These are phyloP conservation scores for Nidularia sp. DNA, from an alignment of 768 basidiomycete species.

Conservation along the genomic window DNA sequence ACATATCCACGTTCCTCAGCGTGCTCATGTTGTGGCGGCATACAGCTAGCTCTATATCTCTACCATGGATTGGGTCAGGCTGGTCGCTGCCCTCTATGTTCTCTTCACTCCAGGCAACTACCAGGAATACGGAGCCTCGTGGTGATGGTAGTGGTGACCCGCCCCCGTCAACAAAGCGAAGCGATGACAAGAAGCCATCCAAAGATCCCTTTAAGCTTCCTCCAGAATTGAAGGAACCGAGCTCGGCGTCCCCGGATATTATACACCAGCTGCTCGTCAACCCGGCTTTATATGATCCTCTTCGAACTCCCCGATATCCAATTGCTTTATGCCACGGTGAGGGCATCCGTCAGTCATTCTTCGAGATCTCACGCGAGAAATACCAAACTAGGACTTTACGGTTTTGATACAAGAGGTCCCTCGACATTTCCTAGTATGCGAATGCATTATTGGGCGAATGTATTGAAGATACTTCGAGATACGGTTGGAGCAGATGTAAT, in stretches of 20 bases:
- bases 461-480: slow-evolving; percentile 74
- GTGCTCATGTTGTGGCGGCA: neutral
- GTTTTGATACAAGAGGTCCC: slow-evolving; percentile 89
- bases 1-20: too few relatives aligned
- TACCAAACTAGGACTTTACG: slow-evolving; percentile 70
- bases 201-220: slow-evolving; percentile 10
- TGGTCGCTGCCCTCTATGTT: slow-evolving; percentile 23
- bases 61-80: slow-evolving; percentile 14
- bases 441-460: slow-evolving; percentile 92
- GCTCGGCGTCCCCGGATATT: slow-evolving; percentile 32
- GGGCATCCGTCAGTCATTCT: slow-evolving; percentile 12
- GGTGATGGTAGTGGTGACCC: slow-evolving; percentile 11
- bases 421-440: slow-evolving; percentile 76
- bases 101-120: slow-evolving; percentile 11
- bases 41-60: slow-evolving; percentile 6
- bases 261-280: slow-evolving; percentile 73
- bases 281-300: slow-evolving; percentile 74
- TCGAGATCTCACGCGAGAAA: neutral
- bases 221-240: slow-evolving; percentile 7
- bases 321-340: slow-evolving; percentile 95
- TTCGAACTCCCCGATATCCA: slow-evolving; percentile 79
- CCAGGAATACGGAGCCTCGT: too few relatives aligned
- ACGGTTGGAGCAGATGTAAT: slow-evolving; percentile 92
- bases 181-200: slow-evolving; percentile 1
- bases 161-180: slow-evolving; percentile 10